phyloP scores from a whole-genome alignment of 495 filamentous ascomycete genomes.

The Polyplosphaeria fusca region DNA sequence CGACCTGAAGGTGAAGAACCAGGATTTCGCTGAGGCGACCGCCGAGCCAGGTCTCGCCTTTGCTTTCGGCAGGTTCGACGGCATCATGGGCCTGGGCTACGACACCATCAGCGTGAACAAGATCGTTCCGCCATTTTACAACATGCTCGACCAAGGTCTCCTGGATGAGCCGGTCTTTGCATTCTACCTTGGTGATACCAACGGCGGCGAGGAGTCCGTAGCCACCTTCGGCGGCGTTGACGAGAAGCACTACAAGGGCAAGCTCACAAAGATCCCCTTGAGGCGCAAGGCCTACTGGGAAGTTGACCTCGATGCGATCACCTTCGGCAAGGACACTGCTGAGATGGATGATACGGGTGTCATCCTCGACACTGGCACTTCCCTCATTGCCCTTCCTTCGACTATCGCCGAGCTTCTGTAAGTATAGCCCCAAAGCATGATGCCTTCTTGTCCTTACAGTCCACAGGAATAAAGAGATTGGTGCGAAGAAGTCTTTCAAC shows the following conservation, averaged over 20 bases:
- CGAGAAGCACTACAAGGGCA: conserved; percentile 78
- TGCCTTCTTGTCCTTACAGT: conserved; percentile 18
- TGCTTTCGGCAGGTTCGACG: conserved; percentile 96
- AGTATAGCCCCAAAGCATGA: conserved; percentile 32
- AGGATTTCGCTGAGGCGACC: conserved; percentile 95
- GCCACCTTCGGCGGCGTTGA: conserved; percentile 91
- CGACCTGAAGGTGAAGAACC: conserved; percentile 78
- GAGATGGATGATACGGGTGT: conserved; percentile 90
- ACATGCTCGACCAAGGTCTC: conserved; percentile 82
- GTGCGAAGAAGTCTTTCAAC: conserved; percentile 92
- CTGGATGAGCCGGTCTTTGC: conserved; percentile 92
- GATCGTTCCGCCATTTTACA: conserved; percentile 94
- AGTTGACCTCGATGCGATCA: conserved; percentile 89
- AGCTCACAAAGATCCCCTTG: conserved; percentile 88
- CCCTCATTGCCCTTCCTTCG: conserved; percentile 89
- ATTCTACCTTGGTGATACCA: conserved; percentile 85
- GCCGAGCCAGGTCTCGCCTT: conserved; percentile 93
- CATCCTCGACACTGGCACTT: conserved; percentile 98
- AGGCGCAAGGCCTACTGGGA: conserved; percentile 99
- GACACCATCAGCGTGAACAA: conserved; percentile 94
- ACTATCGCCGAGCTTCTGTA: conserved; percentile 89
- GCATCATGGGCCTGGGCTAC: conserved; percentile 93
- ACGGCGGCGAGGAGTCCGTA: conserved; percentile 70
- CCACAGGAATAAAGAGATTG: conserved; percentile 83
- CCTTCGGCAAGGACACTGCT: conserved; percentile 76